Percentiles rank a stretch among this genome's conserved stretches.
phyloP scores from a whole-genome alignment of 306 rosid genomes.

The Ziziphus jujuba region DNA sequence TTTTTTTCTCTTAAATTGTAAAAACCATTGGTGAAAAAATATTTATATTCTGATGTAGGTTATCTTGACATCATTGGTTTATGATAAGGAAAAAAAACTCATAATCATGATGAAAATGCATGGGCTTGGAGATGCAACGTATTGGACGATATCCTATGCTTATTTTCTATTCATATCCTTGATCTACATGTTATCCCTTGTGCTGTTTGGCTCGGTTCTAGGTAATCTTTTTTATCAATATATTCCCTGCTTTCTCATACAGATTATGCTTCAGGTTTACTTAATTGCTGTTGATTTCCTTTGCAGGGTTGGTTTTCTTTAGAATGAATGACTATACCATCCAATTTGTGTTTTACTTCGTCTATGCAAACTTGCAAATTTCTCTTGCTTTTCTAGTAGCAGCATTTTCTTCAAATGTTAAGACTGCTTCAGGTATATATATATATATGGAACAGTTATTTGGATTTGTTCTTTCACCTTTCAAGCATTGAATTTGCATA shows the following conservation, averaged over 20 bases:
- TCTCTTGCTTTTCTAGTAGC: constrained; percentile 69
- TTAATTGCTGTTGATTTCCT: constrained; percentile 22
- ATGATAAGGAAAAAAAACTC: constrained; percentile 75
- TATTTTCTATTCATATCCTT: constrained; percentile 63
- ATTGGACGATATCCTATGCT: constrained; percentile 78
- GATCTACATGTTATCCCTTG: constrained; percentile 69
- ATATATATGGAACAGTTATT: background rate
- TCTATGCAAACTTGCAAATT: constrained; percentile 84
- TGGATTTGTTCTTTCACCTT: background rate
- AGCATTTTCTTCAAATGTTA: constrained; percentile 61
- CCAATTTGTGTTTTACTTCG: constrained; percentile 69
- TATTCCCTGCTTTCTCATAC: background rate
- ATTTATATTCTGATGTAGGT: constrained; percentile 44
- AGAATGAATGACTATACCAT: constrained; percentile 78
- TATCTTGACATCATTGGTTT: constrained; percentile 64
- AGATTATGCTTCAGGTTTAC: constrained; percentile 16
- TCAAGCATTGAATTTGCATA: constrained; percentile 3
- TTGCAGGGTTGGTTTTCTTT: constrained; percentile 79
- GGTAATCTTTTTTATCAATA: constrained; percentile 37
- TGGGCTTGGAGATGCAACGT: constrained; percentile 90
- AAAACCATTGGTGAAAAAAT: too few species aligned
- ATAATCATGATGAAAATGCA: constrained; percentile 99
- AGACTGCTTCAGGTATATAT: constrained; percentile 83
- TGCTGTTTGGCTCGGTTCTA: constrained; percentile 74
- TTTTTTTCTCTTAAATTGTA: background rate